Percentiles rank a stretch among this genome's conserved stretches.
These are phyloP conservation scores for Gamarada debralockiae DNA, from an alignment of 495 filamentous ascomycete genomes.

Conservation along the genomic window DNA sequence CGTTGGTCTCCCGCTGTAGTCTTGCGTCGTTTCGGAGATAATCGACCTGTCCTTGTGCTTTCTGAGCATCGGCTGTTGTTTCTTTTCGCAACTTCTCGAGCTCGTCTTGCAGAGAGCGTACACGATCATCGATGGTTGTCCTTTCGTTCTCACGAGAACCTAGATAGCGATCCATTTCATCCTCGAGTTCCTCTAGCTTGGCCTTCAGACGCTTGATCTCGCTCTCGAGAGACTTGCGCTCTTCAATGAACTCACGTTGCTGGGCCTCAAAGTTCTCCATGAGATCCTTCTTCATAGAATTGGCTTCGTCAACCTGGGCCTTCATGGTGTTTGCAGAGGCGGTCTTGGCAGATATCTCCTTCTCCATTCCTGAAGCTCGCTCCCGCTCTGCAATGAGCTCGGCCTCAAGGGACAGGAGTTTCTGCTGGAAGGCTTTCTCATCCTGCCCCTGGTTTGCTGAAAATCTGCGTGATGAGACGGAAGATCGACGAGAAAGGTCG, in stretches of 20 bases:
- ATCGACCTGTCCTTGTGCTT: conserved; percentile 50
- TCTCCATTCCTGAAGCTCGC: conserved; percentile 48
- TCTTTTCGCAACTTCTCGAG: conserved; percentile 57
- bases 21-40: conserved; percentile 53
- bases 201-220: conserved; percentile 72
- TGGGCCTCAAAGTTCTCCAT: conserved; percentile 91
- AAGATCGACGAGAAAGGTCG: conserved; percentile 54
- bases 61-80: conserved; percentile 52
- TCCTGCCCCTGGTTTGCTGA: conserved; percentile 64
- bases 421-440: conserved; percentile 59
- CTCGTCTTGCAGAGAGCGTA: conserved; percentile 66
- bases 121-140: conserved; percentile 60
- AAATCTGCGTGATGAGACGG: conserved; percentile 60
- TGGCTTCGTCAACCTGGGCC: conserved; percentile 71
- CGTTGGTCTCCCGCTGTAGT: conserved; percentile 48
- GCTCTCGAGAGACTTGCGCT: conserved; percentile 73
- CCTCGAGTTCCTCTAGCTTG: conserved; percentile 81
- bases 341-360: conserved; percentile 51
- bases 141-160: conserved; percentile 79
- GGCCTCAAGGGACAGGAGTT: conserved; percentile 65
- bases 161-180: conserved; percentile 81
- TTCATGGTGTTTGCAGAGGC: conserved; percentile 63
- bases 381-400: conserved; percentile 63
- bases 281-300: conserved; percentile 90
- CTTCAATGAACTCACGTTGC: conserved; percentile 80